Conservation (phyloP, 768 basidiomycete genomes). For the Candolleomyces aberdarensis region DNA sequence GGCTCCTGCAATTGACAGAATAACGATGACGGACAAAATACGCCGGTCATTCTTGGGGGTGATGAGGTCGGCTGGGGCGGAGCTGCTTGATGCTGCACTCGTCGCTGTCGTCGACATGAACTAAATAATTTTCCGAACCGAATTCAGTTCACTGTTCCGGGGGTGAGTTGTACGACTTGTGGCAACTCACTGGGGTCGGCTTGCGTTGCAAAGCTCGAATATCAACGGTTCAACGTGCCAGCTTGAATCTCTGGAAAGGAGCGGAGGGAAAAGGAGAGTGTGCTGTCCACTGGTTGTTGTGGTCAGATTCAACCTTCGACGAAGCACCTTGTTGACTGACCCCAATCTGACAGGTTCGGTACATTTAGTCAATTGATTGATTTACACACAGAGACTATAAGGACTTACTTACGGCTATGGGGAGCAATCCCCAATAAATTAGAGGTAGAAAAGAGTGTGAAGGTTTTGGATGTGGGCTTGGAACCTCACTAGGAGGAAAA, state of each 20-base stretch:
- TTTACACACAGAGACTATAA: neutral
- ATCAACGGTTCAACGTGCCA: neutral
- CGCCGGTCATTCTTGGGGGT: conserved; percentile 22
- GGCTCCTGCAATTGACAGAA: conserved; percentile 27
- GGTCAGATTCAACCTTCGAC: conserved; percentile 1
- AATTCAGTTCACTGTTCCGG: neutral
- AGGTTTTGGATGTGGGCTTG: neutral
- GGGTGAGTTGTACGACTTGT: neutral
- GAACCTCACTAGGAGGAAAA: neutral
- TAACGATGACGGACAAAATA: conserved; percentile 25
- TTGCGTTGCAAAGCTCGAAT: neutral
- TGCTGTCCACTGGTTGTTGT: neutral
- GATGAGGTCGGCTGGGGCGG: neutral
- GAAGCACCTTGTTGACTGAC: neutral
- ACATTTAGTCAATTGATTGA: neutral
- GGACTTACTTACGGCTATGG: neutral
- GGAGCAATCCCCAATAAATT: neutral
- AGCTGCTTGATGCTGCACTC: neutral
- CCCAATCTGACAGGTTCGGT: conserved; percentile 1
- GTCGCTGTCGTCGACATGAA: neutral
- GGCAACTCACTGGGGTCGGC: neutral
- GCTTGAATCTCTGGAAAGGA: neutral
- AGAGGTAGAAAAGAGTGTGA: neutral
- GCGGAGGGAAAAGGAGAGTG: neutral
- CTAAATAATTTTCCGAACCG: neutral